Base-by-base conservation (phyloP, 257 asterid genomes). In the Ocimum tenuiflorum region DNA sequence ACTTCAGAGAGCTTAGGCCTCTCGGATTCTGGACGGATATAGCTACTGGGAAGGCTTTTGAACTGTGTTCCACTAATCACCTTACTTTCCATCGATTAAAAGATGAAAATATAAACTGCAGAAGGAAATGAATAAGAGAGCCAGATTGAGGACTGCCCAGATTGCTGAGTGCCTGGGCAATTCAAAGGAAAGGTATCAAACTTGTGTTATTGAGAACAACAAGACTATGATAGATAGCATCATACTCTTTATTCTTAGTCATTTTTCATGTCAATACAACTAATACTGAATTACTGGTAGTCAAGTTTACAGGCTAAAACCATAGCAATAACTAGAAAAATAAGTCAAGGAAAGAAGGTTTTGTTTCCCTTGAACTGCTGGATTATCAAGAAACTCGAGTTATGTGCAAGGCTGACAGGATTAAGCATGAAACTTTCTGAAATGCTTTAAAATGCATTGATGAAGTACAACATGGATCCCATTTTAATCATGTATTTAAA, bases 11-110 rank as follows among this genome's bases (percentile, higher is more conserved):
- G 71, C 0, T 50, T 80, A 0, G 89, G 89, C 67, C 89, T 76
- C 0, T 83, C 86, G 2, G 82, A 81, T 67, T 76, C 83, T 0
- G 86, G 80, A 7, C 89, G 85, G 73, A 83, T 71, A 3, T 83
- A 83, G 58, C 69, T 78, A 2, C 18, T 45, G 12, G 89, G 89
- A 49, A 83, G 86, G 56, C 63, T 74, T 8, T 80, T 52, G 79
- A 78, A 72, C 5, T 73, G 69, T 62, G 51, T 46, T 48, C 86
- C 89, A 56, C 86, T 79, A 47, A 83, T 81, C 20, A 83, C 72
- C 71, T 71, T 78, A 11, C 85, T 59, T 23, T 77, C 85, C 89
- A 83, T 72, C 43, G 74, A 63, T 15, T 20, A 36, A 23, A 7
- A 14, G 8, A 41, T 39, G 10, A 10, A 45, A 33, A 51, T 3